Evolutionary conservation across 176 grass and related monocot species (phyloP), one percentile per base, ranked within the genome.

Genomic region (Aegilops speltoides): DNA sequence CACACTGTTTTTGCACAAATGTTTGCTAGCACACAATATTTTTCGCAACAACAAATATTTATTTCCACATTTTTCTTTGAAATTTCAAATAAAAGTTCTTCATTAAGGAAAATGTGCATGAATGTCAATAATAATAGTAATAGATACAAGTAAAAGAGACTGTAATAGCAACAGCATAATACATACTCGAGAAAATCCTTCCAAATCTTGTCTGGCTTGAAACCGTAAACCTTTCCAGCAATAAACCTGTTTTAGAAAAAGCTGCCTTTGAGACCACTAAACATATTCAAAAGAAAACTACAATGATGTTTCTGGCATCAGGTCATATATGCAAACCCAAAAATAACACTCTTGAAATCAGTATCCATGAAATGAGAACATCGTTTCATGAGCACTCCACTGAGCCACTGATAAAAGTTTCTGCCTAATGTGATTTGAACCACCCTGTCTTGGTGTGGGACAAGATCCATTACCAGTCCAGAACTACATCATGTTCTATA

Each of bases 151-250:
- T 3, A 41, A 59, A 14, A 54, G 64, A 34, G 74, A 79, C 43
- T 73, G 32, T 13, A 70, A 70, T 60, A 71, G 26, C 28, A 75
- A 28, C 2, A 28, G 8, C 41, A 48, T 66, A 76, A 16, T 33
- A 65, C 84, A 86, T 94, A 98, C 96, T 77, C 93, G 90, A 60
- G 90, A 89, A 88, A 98, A 98, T 19, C 88, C 86, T 85, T 98
- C 96, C 80, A 98, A 61, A 76, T 98, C 96, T 28, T 98, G 96
- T 82, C 88, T 88, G 10, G 96, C 96, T 16, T 94, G 82, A 91
- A 96, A 96, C 5, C 96, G 84, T 57, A 98, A 87, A 2, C 96
- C 96, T 88, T 96, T 98, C 96, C 96, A 98, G 45, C 96, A 98
- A 75, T 96, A 98, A 36, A 98, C 96, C 96, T 98, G 86, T 86